Percentiles rank a stretch among this genome's conserved stretches.
phyloP scores from a whole-genome alignment of 495 filamentous ascomycete species.

The Penicillium roqueforti region DNA sequence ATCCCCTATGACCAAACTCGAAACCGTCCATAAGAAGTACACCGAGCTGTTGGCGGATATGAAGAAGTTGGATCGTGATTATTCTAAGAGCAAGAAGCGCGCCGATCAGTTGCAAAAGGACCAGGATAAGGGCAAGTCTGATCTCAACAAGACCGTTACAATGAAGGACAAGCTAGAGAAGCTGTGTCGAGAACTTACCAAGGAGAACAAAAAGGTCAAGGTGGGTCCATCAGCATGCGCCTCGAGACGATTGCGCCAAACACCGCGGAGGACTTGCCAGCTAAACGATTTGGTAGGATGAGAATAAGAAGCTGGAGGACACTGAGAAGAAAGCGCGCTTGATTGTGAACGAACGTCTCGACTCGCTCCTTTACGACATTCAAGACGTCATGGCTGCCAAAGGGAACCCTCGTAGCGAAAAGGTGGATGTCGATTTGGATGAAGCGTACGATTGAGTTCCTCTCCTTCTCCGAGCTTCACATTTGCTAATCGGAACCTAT shows the following conservation, averaged over 20 bases:
- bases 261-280: not conserved
- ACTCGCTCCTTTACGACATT: slow-evolving; percentile 67
- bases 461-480: not conserved
- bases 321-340: slow-evolving; percentile 75
- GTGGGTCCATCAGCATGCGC: slow-evolving; percentile 40
- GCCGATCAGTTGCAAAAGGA: slow-evolving; percentile 95
- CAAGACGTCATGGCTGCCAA: slow-evolving; percentile 77
- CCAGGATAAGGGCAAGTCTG: slow-evolving; percentile 80
- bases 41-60: slow-evolving; percentile 87
- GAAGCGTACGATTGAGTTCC: slow-evolving; percentile 61
- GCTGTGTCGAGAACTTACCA: slow-evolving; percentile 82
- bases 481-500: slow-evolving; percentile 16
- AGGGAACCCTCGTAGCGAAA: slow-evolving; percentile 68
- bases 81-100: slow-evolving; percentile 91
- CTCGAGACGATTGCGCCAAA: not conserved
- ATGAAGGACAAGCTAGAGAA: slow-evolving; percentile 96
- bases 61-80: slow-evolving; percentile 90
- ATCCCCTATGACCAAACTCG: slow-evolving; percentile 67
- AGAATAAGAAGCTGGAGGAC: slow-evolving; percentile 81
- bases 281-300: slow-evolving; percentile 57
- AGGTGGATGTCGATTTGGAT: slow-evolving; percentile 74
- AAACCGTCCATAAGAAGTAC: slow-evolving; percentile 84
- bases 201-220: slow-evolving; percentile 97
- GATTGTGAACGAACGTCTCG: slow-evolving; percentile 79
- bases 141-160: slow-evolving; percentile 78